Percentiles rank a stretch among this genome's conserved stretches.
Conservation (phyloP, 2,329 filamentous ascomycete genomes). For the Cladosporium austrohemisphaericum region DNA sequence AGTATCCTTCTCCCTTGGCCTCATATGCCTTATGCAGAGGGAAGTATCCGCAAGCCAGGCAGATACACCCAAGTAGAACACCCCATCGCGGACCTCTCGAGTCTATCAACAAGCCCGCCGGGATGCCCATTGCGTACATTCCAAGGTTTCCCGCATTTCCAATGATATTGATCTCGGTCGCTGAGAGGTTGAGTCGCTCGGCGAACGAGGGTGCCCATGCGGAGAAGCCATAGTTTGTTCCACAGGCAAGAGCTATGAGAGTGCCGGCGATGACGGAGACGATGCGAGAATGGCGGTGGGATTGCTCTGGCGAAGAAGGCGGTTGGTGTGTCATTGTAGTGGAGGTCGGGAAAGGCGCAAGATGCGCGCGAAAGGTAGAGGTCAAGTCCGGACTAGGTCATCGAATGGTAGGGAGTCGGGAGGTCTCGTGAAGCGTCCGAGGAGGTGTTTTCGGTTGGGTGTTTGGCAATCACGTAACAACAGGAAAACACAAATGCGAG, state of each 20-base stretch:
- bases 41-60: slow-evolving; percentile 77
- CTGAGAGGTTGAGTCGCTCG: slow-evolving; percentile 75
- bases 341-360: background rate
- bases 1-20: slow-evolving; percentile 45
- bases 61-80: slow-evolving; percentile 68
- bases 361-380: background rate
- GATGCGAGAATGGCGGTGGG: slow-evolving; percentile 49
- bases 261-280: slow-evolving; percentile 83
- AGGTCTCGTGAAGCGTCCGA: too few relatives aligned
- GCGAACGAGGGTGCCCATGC: slow-evolving; percentile 97
- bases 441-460: too few relatives aligned
- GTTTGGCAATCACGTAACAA: background rate
- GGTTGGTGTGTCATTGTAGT: background rate
- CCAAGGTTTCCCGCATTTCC: slow-evolving; percentile 76
- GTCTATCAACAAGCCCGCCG: slow-evolving; percentile 84
- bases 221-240: slow-evolving; percentile 97
- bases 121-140: slow-evolving; percentile 90
- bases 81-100: slow-evolving; percentile 73
- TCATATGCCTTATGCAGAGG: slow-evolving; percentile 78
- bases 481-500: background rate
- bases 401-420: slow-evolving; percentile 6
- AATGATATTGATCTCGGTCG: slow-evolving; percentile 91
- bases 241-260: slow-evolving; percentile 79
- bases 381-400: slow-evolving; percentile 1
- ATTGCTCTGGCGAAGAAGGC: background rate